A percentile compares a stretch with the other conserved stretches of the same genome.
These are phyloP conservation scores for Ceratocystiopsis brevicomis DNA, from an alignment of 2,329 filamentous ascomycete species.

Conservation along the genomic window DNA sequence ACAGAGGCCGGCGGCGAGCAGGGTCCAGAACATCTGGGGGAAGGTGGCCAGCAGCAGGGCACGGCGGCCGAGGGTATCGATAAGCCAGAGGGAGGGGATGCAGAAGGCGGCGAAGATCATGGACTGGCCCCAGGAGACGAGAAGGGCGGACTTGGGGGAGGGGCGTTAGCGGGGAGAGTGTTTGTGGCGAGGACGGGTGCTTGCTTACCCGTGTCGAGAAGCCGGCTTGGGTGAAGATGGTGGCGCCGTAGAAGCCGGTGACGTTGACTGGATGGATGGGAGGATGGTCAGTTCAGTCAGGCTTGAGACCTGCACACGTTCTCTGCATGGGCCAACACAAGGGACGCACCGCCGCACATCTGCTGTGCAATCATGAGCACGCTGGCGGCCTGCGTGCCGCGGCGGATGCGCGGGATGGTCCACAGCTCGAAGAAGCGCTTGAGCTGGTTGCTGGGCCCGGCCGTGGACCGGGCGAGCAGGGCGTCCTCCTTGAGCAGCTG, in stretches of 20 bases:
- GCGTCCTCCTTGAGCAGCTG: conserved; percentile 42
- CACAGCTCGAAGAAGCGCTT: conserved; percentile 47
- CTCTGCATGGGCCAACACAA: no score
- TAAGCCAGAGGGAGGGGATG: conserved; percentile 40
- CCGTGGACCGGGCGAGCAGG: conserved; percentile 15
- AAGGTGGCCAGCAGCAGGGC: conserved; percentile 45
- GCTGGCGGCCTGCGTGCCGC: conserved; percentile 58
- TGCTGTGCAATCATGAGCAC: conserved; percentile 66
- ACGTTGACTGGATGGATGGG: no score
- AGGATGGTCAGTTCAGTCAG: no score
- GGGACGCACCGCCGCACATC: conserved; percentile 34
- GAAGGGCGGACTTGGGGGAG: background rate
- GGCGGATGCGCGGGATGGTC: conserved; percentile 47
- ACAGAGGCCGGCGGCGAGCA: conserved; percentile 22
- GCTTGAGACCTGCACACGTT: no score
- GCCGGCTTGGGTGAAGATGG: conserved; percentile 39
- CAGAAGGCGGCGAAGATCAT: no score
- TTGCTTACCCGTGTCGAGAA: conserved; percentile 22
- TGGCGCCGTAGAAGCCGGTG: conserved; percentile 57
- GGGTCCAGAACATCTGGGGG: conserved; percentile 45
- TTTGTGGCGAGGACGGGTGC: background rate
- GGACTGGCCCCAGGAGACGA: conserved; percentile 31
- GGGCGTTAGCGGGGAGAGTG: background rate
- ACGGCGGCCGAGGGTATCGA: conserved; percentile 46
- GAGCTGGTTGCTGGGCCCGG: conserved; percentile 33